These are phyloP conservation scores for Myriosclerotinia duriaeana DNA, from an alignment of 2,329 filamentous ascomycete genomes.

Conservation along the genomic window DNA sequence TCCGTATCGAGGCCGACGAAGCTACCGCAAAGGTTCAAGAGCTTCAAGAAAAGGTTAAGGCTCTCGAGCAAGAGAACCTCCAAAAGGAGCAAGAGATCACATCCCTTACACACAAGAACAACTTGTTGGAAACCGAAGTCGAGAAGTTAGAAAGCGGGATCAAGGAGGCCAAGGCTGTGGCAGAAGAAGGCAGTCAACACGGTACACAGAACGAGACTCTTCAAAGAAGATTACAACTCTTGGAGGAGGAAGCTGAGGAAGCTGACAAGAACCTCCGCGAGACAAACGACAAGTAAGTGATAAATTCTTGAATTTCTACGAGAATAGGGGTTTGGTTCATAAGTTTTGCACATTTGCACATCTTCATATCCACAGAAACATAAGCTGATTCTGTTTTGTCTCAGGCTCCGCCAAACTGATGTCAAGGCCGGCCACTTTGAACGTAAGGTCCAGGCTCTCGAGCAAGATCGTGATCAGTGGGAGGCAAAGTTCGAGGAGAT, in stretches of 20 bases:
- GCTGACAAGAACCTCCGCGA: constrained; percentile 95
- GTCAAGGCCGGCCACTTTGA: constrained; percentile 99
- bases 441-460: constrained; percentile 97
- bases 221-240: constrained; percentile 86
- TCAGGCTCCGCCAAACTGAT: constrained; percentile 95
- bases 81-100: constrained; percentile 98
- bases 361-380: constrained; percentile 12
- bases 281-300: constrained; percentile 93
- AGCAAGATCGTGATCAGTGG: constrained; percentile 89
- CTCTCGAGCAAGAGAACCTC: constrained; percentile 89
- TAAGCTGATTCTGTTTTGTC: constrained; percentile 28
- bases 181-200: constrained; percentile 77
- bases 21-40: constrained; percentile 80
- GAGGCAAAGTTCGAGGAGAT: constrained; percentile 98
- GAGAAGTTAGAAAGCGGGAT: constrained; percentile 86
- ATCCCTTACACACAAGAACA: constrained; percentile 93
- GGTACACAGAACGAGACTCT: constrained; percentile 89
- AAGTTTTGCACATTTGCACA: constrained; percentile 20
- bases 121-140: constrained; percentile 82
- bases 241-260: constrained; percentile 97
- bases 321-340: constrained; percentile 19
- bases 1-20: constrained; percentile 92
- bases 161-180: constrained; percentile 83
- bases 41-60: constrained; percentile 82
- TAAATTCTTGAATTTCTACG: not conserved